A percentile compares a stretch with the other conserved stretches of the same genome.
Conservation (phyloP, 495 filamentous ascomycete genomes). For the Penicillium parvum region DNA sequence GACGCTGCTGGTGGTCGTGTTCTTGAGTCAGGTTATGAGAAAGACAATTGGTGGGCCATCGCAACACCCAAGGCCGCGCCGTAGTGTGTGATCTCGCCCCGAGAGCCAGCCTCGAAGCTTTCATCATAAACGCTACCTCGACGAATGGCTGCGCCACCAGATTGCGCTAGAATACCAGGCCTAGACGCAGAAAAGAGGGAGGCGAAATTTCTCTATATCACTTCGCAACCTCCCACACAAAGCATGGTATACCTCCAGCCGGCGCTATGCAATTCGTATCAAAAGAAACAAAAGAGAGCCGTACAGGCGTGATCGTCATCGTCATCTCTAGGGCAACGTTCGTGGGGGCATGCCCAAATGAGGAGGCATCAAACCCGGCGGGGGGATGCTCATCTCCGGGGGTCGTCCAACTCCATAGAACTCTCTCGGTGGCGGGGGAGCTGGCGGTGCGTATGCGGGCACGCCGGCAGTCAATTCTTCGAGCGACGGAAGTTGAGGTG, state of each 20-base stretch:
- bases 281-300: constrained; percentile 25
- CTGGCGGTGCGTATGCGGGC: constrained; percentile 42
- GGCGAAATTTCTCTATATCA: constrained; percentile 35
- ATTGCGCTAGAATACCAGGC: constrained; percentile 2
- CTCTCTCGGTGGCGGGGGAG: constrained; percentile 36
- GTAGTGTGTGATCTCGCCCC: constrained; percentile 14
- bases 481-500: constrained; percentile 42
- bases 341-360: constrained; percentile 37
- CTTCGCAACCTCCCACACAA: constrained; percentile 24
- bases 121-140: not conserved
- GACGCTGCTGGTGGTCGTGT: constrained; percentile 68
- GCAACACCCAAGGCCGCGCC: constrained; percentile 31
- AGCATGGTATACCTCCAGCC: constrained; percentile 41
- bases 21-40: constrained; percentile 84
- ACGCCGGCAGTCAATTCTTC: constrained; percentile 45
- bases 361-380: constrained; percentile 29
- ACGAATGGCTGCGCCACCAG: constrained; percentile 1
- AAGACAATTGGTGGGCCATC: constrained; percentile 97
- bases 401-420: constrained; percentile 36
- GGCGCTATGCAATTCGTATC: constrained; percentile 47
- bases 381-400: constrained; percentile 29
- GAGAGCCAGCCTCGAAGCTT: constrained; percentile 39
- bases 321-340: constrained; percentile 34
- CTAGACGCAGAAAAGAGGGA: constrained; percentile 14
- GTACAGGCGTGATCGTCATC: constrained; percentile 26